phyloP scores from a whole-genome alignment of 768 basidiomycete species.

The Mycena leptocephala region DNA sequence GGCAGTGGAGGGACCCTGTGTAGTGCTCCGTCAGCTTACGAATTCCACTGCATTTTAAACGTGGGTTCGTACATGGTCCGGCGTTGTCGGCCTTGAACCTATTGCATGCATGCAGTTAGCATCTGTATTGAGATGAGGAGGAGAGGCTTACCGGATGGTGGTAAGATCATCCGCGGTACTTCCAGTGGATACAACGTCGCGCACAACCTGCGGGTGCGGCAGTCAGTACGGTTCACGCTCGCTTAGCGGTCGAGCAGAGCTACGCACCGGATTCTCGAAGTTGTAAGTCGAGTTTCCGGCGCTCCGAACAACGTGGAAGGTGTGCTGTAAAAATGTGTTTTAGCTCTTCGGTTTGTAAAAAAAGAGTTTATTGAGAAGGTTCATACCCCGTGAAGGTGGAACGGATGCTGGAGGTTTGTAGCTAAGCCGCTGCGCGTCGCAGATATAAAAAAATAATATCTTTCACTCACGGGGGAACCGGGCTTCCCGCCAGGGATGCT shows the following conservation, averaged over 20 bases:
- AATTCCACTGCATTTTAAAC: no score
- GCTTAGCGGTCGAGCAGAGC: no score
- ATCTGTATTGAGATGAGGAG: not conserved
- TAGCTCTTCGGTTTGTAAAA: not conserved
- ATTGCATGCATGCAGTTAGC: not conserved
- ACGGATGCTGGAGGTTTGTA: conserved; percentile 48
- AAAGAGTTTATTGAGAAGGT: not conserved
- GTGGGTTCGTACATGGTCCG: conserved; percentile 54
- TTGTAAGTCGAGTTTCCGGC: conserved; percentile 52
- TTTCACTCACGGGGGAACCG: conserved; percentile 46
- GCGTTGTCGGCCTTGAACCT: conserved; percentile 54
- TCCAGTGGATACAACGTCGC: conserved; percentile 67
- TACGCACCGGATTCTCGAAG: conserved; percentile 58
- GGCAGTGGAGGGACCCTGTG: conserved; percentile 48
- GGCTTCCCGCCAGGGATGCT: conserved; percentile 41
- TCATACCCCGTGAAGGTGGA: conserved; percentile 52
- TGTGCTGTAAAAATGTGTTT: conserved; percentile 44
- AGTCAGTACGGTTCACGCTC: no score
- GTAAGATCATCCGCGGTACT: conserved; percentile 38
- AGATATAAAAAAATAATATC: no score
- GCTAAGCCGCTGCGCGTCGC: no score
- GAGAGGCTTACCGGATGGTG: conserved; percentile 56
- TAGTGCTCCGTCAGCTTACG: no score
- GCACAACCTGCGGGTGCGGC: conserved; percentile 42
- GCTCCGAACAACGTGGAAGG: conserved; percentile 57